Percentiles rank a stretch among this genome's conserved stretches.
Evolutionary conservation across 2,329 filamentous ascomycete species (phyloP).

Genomic region (Fusarium pseudograminearum): DNA sequence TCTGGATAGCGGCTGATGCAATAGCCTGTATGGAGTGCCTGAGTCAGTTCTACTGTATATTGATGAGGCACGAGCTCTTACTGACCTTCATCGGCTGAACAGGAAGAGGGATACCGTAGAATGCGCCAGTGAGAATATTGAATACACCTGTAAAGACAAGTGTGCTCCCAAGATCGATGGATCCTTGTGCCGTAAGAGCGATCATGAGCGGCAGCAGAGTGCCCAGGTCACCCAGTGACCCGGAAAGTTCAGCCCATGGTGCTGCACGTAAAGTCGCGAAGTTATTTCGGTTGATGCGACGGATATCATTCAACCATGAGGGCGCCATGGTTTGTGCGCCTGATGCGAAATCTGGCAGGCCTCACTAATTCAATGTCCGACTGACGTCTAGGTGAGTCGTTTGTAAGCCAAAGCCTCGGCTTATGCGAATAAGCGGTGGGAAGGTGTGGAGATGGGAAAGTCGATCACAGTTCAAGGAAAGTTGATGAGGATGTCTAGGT

Average conservation of each 20-base stretch:
- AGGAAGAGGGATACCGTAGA: conserved; percentile 89
- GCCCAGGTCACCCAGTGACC: conserved; percentile 87
- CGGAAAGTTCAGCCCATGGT: conserved; percentile 81
- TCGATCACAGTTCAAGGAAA: background rate
- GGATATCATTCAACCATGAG: conserved; percentile 48
- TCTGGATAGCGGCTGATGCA: conserved; percentile 85
- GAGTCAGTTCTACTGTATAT: conserved; percentile 4
- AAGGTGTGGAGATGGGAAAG: background rate
- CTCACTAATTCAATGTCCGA: background rate
- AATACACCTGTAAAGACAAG: conserved; percentile 89
- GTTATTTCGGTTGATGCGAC: conserved; percentile 60
- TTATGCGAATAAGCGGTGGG: background rate
- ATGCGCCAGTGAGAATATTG: conserved; percentile 83
- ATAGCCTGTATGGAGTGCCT: conserved; percentile 71
- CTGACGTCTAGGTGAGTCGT: background rate
- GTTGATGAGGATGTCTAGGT: background rate
- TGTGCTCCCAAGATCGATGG: conserved; percentile 84
- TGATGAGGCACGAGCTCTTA: background rate
- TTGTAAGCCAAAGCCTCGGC: background rate
- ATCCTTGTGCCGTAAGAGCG: conserved; percentile 80
- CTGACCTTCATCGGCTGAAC: conserved; percentile 85
- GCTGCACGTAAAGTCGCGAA: conserved; percentile 59
- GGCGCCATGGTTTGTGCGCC: conserved; percentile 34
- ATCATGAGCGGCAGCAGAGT: conserved; percentile 91
- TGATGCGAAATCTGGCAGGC: background rate